Evolutionary conservation across 2,329 filamentous ascomycete genomes (phyloP).

Genomic region (Aspergillus calidoustus): DNA sequence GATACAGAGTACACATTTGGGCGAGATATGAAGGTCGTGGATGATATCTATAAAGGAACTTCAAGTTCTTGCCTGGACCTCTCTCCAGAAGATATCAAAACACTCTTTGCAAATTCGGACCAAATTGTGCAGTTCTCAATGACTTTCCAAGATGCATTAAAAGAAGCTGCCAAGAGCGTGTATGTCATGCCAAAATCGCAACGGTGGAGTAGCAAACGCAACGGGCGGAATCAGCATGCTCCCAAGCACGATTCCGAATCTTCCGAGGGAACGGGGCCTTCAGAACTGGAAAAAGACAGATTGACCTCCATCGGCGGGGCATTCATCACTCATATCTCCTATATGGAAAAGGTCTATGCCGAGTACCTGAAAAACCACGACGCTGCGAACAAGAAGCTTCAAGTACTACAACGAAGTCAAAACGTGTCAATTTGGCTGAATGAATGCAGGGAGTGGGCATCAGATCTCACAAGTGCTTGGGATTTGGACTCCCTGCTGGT

Average conservation of each 20-base stretch:
- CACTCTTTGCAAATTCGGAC: conserved; percentile 90
- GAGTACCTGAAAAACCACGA: conserved; percentile 69
- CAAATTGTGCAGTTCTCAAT: conserved; percentile 88
- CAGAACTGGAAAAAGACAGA: conserved; percentile 61
- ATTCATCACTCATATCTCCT: conserved; percentile 59
- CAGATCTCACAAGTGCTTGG: conserved; percentile 92
- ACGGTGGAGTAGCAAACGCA: conserved; percentile 58
- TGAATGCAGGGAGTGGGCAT: conserved; percentile 89
- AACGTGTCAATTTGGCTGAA: conserved; percentile 79
- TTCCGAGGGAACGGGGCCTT: conserved; percentile 35
- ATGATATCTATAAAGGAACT: conserved; percentile 97
- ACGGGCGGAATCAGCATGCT: conserved; percentile 45
- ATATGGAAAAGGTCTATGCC: conserved; percentile 69
- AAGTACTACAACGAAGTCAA: conserved; percentile 56
- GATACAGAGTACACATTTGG: conserved; percentile 92
- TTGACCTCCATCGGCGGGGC: conserved; percentile 63
- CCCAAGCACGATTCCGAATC: conserved; percentile 36
- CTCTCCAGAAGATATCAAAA: conserved; percentile 80
- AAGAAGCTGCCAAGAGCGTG: conserved; percentile 76
- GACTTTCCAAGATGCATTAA: conserved; percentile 76
- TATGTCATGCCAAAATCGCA: conserved; percentile 69
- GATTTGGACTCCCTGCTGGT: conserved; percentile 94
- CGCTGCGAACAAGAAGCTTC: conserved; percentile 65
- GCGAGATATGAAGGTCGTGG: conserved; percentile 94
- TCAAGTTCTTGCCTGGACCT: conserved; percentile 80